These are phyloP conservation scores for Trichomonas gallinae DNA, from an alignment of 208 protist genomes.

Conservation along the genomic window DNA sequence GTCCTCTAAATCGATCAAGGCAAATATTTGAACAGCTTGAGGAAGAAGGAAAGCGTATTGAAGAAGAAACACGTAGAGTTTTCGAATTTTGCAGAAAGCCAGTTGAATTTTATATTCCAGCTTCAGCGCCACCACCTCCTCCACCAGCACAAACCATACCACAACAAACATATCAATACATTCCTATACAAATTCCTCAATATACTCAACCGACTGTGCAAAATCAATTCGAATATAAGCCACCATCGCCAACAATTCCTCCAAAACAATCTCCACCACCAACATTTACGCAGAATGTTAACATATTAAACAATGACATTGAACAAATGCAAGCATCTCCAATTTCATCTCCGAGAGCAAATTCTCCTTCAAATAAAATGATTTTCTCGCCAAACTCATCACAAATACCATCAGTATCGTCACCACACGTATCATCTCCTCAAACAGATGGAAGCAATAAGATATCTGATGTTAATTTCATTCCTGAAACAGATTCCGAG, in stretches of 20 bases:
- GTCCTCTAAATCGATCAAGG: neutral
- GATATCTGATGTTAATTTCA: neutral
- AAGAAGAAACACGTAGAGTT: neutral
- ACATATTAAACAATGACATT: neutral
- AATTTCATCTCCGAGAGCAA: neutral
- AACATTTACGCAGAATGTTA: neutral
- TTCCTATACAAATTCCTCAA: neutral
- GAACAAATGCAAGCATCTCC: neutral
- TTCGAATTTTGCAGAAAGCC: neutral
- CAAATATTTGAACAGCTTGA: neutral
- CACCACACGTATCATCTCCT: too few relatives aligned
- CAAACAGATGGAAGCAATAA: neutral
- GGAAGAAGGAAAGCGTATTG: neutral
- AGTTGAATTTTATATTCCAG: neutral
- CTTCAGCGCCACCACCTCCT: neutral
- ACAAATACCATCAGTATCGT: neutral
- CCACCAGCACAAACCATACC: neutral
- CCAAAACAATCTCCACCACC: neutral
- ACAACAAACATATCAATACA: neutral
- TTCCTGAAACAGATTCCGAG: neutral
- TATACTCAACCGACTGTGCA: neutral
- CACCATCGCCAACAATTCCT: neutral
- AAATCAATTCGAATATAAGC: too few relatives aligned
- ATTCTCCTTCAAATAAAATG: neutral
- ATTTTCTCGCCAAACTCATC: neutral